Evolutionary conservation across 768 basidiomycete genomes (phyloP).

Genomic region (Trametes gibbosa): DNA sequence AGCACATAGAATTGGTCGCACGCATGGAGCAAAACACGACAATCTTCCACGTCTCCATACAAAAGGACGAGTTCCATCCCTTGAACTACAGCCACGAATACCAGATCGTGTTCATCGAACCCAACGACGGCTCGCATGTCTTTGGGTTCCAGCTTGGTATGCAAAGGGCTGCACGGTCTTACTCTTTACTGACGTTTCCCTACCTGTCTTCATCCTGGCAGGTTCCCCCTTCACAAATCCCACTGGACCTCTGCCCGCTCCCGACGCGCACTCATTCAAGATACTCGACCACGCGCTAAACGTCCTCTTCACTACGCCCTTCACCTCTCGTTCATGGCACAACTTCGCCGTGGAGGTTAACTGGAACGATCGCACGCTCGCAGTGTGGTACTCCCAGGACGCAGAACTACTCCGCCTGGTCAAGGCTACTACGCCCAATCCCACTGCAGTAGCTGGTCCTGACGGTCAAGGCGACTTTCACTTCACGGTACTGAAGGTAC

Average conservation of each 20-base stretch:
- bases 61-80: constrained; percentile 37
- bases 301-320: constrained; percentile 48
- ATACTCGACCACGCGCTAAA: constrained; percentile 53
- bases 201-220: constrained; percentile 20
- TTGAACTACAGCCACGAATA: constrained; percentile 59
- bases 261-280: constrained; percentile 49
- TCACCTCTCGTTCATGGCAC: constrained; percentile 47
- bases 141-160: constrained; percentile 59
- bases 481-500: constrained; percentile 57
- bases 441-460: constrained; percentile 37
- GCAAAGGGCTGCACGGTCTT: constrained; percentile 4
- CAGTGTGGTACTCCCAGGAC: constrained; percentile 50
- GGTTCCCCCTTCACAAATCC: constrained; percentile 58
- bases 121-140: constrained; percentile 55
- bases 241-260: constrained; percentile 40
- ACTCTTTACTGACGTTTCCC: too few species aligned
- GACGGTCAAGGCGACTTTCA: constrained; percentile 59
- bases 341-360: constrained; percentile 60
- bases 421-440: constrained; percentile 41
- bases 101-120: constrained; percentile 63
- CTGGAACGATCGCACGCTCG: constrained; percentile 50
- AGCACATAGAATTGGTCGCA: constrained; percentile 36
- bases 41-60: constrained; percentile 51
- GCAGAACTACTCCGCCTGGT: constrained; percentile 40
- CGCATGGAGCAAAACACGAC: constrained; percentile 43